These are phyloP conservation scores for Dioscorea cayenensis DNA, from an alignment of 116 monocot species.

Conservation along the genomic window DNA sequence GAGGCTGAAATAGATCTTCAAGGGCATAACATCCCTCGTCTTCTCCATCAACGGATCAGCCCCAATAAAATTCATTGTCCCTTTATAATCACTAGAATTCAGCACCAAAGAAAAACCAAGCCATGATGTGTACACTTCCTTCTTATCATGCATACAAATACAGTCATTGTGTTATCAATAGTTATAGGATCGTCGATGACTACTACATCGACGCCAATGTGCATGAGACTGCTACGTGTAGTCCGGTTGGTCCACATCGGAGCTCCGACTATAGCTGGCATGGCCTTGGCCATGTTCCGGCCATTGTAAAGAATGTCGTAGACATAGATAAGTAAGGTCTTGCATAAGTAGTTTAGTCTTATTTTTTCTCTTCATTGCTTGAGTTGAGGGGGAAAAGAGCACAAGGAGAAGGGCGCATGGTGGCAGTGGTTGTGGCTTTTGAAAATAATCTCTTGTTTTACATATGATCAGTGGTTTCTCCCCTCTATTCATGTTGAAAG, in stretches of 20 bases:
- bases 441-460: background rate
- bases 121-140: slow-evolving; percentile 35
- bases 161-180: slow-evolving; percentile 42
- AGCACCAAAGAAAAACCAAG: too few relatives aligned
- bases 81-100: too few relatives aligned
- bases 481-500: too few relatives aligned
- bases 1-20: too few relatives aligned
- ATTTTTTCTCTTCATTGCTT: background rate
- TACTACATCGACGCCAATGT: slow-evolving; percentile 40
- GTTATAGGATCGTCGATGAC: slow-evolving; percentile 65
- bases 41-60: too few relatives aligned
- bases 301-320: slow-evolving; percentile 67
- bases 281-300: slow-evolving; percentile 32
- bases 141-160: slow-evolving; percentile 41
- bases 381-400: background rate
- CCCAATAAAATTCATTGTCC: too few relatives aligned
- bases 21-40: too few relatives aligned
- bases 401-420: background rate
- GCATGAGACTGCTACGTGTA: slow-evolving; percentile 8
- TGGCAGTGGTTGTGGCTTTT: background rate
- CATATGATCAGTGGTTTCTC: background rate
- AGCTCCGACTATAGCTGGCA: slow-evolving; percentile 42
- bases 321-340: slow-evolving; percentile 31
- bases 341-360: slow-evolving; percentile 25
- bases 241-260: slow-evolving; percentile 45